Evolutionary conservation across 371 early-diverging fungal genomes (phyloP), one percentile per base, ranked within the genome.

Genomic region (Mortierella sp.): DNA sequence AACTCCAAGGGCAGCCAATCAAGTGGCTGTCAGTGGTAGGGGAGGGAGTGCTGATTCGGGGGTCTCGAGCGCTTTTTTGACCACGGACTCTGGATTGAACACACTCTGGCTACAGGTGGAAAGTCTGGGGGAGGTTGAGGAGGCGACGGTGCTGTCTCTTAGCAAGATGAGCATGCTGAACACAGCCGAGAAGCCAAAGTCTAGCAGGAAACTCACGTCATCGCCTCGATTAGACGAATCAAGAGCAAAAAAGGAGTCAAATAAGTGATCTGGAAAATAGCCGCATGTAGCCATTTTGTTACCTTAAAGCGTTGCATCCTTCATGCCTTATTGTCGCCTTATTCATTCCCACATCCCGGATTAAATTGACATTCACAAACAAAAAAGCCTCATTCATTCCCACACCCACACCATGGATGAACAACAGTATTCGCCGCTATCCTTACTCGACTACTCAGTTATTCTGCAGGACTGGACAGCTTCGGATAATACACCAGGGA

Each of bases 401-500:
- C n/a, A n/a, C n/a, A n/a, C n/a, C n/a, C n/a, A n/a, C n/a, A n/a
- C n/a, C n/a, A 58, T 58, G 58, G 58, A 58, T 9, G 58, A 58
- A 34, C 58, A 58, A 11, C 8, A 19, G 7, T 58, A 58, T 34
- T 58, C 58, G 34, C 31, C 58, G 6, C 7, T 55, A 26, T 55
- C 58, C 7, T 19, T 58, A 16, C 58, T 31, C 0, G 58, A 58
- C 58, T 58, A 58, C 8, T 58, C 58, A 1, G 58, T 58, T 31
- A 58, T 58, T 34, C 58, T 58, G 29, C 58, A 58, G 34, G 58
- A 58, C 34, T 58, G 58, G 58, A 34, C 58, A 19, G 58, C 58
- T 34, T 34, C 58, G 11, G 58, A 58, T 34, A 58, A 58, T 14
- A 58, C 29, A 34, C 19, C 31, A 14, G 7, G 34, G 34, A 58